A percentile compares a stretch with the other conserved stretches of the same genome.
phyloP scores from a whole-genome alignment of 2,329 filamentous ascomycete species.

The Raffaelea albimanens region DNA sequence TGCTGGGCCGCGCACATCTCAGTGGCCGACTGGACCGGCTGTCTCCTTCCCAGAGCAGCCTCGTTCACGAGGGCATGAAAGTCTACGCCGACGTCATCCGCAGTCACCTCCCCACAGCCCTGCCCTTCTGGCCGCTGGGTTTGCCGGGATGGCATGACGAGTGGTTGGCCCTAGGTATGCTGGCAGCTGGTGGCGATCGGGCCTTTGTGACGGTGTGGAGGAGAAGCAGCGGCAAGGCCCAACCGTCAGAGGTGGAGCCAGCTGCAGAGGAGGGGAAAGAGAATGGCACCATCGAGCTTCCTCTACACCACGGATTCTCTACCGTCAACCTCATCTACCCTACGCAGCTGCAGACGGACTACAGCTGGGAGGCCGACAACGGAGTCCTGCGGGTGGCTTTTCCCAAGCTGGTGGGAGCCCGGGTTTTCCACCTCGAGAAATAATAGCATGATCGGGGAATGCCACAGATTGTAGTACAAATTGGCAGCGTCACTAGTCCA shows the following conservation, averaged over 20 bases:
- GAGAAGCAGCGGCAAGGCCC: too few relatives aligned
- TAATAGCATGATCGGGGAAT: background rate
- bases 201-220: background rate
- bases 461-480: too few relatives aligned
- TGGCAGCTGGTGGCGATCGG: background rate
- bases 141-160: constrained; percentile 22
- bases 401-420: background rate
- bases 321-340: background rate
- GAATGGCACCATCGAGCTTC: too few relatives aligned
- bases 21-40: constrained; percentile 20
- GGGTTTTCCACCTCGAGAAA: constrained; percentile 1
- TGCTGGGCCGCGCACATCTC: constrained; percentile 22
- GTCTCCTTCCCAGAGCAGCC: constrained; percentile 12
- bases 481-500: too few relatives aligned
- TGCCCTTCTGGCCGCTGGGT: constrained; percentile 24
- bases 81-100: constrained; percentile 19
- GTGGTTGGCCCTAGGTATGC: constrained; percentile 20
- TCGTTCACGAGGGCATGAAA: constrained; percentile 20
- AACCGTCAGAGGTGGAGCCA: too few relatives aligned
- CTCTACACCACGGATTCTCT: background rate
- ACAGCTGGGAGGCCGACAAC: background rate
- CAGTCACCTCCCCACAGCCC: constrained; percentile 10
- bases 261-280: too few relatives aligned
- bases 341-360: background rate
- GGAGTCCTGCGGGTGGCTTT: background rate